Base-by-base conservation (phyloP, 352 stramenopile species). In the Peronospora destructor region DNA sequence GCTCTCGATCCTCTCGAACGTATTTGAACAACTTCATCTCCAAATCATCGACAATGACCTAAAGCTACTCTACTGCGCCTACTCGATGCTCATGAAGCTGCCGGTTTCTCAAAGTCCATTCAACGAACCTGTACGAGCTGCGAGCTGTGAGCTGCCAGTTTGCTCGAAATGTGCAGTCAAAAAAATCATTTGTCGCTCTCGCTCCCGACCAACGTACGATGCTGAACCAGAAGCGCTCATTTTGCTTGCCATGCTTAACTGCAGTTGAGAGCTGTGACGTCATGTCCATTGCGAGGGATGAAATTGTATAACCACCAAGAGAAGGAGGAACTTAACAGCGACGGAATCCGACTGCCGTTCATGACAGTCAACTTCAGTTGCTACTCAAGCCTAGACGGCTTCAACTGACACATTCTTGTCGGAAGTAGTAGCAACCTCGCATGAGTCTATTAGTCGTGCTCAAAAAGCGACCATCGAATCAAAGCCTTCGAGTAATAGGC, bases 161-260 rank as follows among this genome's bases (percentile, higher is more conserved):
- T 76, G 66, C 33, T 67, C 65, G 5, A 69, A 64, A 43, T 75
- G 66, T 21, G 62, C 46, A 14, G 49, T 67, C 29, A 71, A 67
- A 29, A 61, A 69, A 50, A 47, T n/a, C 51, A 4, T 51, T 75
- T n/a, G 62, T 68, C 10, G 53, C 61, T 25, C 54, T 74, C 13
- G 65, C 65, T 0, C 65, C 61, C 2, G 65, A 74, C 26, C 57
- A 66, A 26, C 44, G 63, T 45, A 64, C 61, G 2, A 46, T 74
- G 6, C 52, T 74, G 13, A 51, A 68, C 36, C 40, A 52, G 19
- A 68, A 63, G 33, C 61, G 61, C 19, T 59, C 53, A 11, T 74
- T 74, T 34, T 74, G 65, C 28, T 42, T 61, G 39, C 38, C 52
- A 28, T 70, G 64, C 26, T 48, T 73, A 34, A 29, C 10, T 1